Base-by-base conservation (phyloP, 441 rosid genomes). In the Populus hybrid region DNA sequence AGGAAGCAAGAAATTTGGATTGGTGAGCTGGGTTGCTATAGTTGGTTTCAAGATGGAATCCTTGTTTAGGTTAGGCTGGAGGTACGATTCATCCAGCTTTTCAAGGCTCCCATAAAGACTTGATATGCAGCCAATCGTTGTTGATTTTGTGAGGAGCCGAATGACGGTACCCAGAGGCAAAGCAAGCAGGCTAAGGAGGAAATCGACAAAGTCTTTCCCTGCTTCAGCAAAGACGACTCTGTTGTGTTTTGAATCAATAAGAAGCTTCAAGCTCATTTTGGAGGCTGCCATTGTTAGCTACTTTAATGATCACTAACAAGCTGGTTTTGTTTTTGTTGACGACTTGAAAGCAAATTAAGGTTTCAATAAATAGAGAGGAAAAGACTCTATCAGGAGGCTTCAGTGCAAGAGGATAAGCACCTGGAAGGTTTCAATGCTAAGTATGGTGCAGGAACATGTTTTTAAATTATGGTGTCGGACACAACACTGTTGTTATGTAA, bases 181-280 rank as follows among this genome's bases (percentile, higher is more conserved):
- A 5, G 72, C 20, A 4, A 80, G 65, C 3, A 86, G 24, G 73
- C 77, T 71, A 28, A 84, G 78, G 2, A 84, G 78, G 35, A 85
- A 85, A 61, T 83, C 85, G 0, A 82, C 82, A 7, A 86, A 78
- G 8, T 77, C 83, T 24, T 81, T 82, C 20, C 79, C 80, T 6
- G 80, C 82, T 61, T 86, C 84, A 0, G 86, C 84, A 20, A 78
- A 82, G 4, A 84, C 72, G 10, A 84, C 81, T 73, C 20, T 76
- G 24, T 28, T 8, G 4, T 3, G n/a, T 10, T 67, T 53, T 21
- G n/a, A 75, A 69, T 82, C 79, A 11, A 78, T 11, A 10, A 81
- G 46, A 24, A 81, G 76, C 75, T 82, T 82, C 77, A 81, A 34
- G 42, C 61, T 78, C 23, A 75, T 36, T 23, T 30, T 67, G 14